phyloP scores from a whole-genome alignment of 2,329 filamentous ascomycete species.

The Graphilbum sp. region DNA sequence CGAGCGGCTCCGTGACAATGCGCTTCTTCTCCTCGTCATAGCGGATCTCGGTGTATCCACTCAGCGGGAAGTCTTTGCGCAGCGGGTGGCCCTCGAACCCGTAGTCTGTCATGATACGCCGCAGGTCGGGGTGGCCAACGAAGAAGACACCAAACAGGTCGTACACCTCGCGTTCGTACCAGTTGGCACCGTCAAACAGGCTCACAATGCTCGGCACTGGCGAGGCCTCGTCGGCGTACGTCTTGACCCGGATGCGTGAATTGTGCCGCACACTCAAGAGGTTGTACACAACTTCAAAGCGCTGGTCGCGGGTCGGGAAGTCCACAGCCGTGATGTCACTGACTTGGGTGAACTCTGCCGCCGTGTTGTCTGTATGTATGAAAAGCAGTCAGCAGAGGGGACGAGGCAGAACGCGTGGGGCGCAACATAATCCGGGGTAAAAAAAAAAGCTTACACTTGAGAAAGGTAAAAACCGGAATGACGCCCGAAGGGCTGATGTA shows the following conservation, averaged over 20 bases:
- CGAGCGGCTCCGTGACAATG: slow-evolving; percentile 92
- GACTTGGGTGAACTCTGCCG: slow-evolving; percentile 90
- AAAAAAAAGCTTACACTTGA: slow-evolving; percentile 47
- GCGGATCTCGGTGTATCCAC: slow-evolving; percentile 92
- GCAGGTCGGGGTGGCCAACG: slow-evolving; percentile 80
- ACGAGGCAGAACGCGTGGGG: neutral
- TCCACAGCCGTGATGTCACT: slow-evolving; percentile 89
- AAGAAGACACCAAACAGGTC: slow-evolving; percentile 98
- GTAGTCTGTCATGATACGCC: slow-evolving; percentile 98
- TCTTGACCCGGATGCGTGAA: slow-evolving; percentile 93
- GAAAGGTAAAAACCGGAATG: slow-evolving; percentile 80
- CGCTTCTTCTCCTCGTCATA: slow-evolving; percentile 99
- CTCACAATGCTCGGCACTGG: slow-evolving; percentile 77
- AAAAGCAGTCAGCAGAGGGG: neutral
- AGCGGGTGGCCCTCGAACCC: slow-evolving; percentile 96
- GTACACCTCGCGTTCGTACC: slow-evolving; percentile 97
- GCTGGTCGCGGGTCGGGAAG: slow-evolving; percentile 86
- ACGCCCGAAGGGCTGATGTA: slow-evolving; percentile 81
- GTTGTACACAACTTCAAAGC: slow-evolving; percentile 98
- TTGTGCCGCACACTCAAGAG: slow-evolving; percentile 92
- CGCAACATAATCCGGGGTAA: neutral
- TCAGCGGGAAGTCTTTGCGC: slow-evolving; percentile 94
- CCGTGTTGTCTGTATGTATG: slow-evolving; percentile 65
- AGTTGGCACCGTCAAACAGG: slow-evolving; percentile 90
- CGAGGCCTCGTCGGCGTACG: slow-evolving; percentile 89